Conservation (phyloP, 2,329 filamentous ascomycete genomes). For the Calcarisporium arbuscula region DNA sequence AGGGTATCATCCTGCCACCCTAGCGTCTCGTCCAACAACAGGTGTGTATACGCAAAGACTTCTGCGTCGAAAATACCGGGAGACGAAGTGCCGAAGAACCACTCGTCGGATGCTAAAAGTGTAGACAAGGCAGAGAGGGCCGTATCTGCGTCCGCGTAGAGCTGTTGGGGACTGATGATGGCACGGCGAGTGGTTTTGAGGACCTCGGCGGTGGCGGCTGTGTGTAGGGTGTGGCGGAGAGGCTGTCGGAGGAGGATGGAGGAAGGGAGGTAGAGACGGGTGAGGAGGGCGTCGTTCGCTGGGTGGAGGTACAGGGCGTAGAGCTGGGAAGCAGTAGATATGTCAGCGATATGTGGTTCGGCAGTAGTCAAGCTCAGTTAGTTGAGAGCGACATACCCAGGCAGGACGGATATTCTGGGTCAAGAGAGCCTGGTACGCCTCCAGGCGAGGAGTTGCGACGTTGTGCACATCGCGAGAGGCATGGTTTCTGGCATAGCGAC, state of each 20-base stretch:
- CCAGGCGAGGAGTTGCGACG: slow-evolving; percentile 49
- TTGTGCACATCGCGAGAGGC: slow-evolving; percentile 34
- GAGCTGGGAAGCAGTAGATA: slow-evolving; percentile 54
- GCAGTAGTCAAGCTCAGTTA: too few species aligned
- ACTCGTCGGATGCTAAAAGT: slow-evolving; percentile 32
- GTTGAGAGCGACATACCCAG: slow-evolving; percentile 53
- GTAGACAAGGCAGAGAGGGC: slow-evolving; percentile 42
- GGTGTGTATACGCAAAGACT: slow-evolving; percentile 83
- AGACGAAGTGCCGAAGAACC: slow-evolving; percentile 42
- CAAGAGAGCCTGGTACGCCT: slow-evolving; percentile 73
- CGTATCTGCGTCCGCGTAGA: slow-evolving; percentile 37
- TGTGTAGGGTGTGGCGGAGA: slow-evolving; percentile 59
- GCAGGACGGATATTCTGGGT: slow-evolving; percentile 74
- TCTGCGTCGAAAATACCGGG: slow-evolving; percentile 81
- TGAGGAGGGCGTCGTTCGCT: slow-evolving; percentile 61
- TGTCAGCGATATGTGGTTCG: too few species aligned
- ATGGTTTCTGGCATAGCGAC: slow-evolving; percentile 57
- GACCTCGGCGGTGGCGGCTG: slow-evolving; percentile 70
- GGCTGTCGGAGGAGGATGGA: slow-evolving; percentile 56
- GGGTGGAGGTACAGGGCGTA: slow-evolving; percentile 74
- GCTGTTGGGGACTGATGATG: slow-evolving; percentile 22
- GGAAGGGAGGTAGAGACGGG: slow-evolving; percentile 65
- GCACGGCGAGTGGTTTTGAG: slow-evolving; percentile 49
- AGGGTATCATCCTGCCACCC: slow-evolving; percentile 60
- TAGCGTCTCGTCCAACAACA: slow-evolving; percentile 61